Conservation (phyloP, 495 filamentous ascomycete genomes). For the Pseudomonodictys pantanalensis region DNA sequence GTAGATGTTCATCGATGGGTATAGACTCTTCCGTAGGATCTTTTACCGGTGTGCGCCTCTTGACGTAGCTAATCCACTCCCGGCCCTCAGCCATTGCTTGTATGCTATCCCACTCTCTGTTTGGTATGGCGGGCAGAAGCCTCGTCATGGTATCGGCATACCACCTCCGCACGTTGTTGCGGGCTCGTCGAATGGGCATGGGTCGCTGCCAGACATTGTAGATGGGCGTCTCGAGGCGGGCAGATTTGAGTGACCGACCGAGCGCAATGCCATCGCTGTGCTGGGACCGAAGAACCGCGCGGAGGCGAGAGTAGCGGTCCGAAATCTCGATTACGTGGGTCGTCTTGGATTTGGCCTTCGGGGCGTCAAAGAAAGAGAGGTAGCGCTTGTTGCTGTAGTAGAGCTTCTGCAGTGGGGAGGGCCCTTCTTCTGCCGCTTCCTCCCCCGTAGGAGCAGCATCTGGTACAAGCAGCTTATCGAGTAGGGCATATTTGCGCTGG, state of each 20-base stretch:
- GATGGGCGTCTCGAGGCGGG: constrained; percentile 55
- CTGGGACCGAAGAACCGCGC: constrained; percentile 30
- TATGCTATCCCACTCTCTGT: constrained; percentile 62
- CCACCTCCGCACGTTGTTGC: constrained; percentile 59
- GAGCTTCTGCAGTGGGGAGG: constrained; percentile 23
- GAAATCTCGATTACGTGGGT: constrained; percentile 24
- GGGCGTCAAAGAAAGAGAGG: constrained; percentile 26
- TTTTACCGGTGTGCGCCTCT: constrained; percentile 2
- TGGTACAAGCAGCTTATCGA: constrained; percentile 48
- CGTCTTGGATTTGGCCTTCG: constrained; percentile 39
- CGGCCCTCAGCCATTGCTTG: constrained; percentile 55
- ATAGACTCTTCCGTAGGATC: background rate
- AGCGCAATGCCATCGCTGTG: background rate
- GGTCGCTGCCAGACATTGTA: constrained; percentile 63
- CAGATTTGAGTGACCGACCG: constrained; percentile 38
- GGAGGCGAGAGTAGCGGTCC: constrained; percentile 23
- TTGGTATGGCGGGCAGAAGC: constrained; percentile 70
- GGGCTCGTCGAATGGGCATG: constrained; percentile 50
- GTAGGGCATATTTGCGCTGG: constrained; percentile 60
- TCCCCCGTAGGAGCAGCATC: constrained; percentile 26
- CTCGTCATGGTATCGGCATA: constrained; percentile 55
- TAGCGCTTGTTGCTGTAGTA: constrained; percentile 27
- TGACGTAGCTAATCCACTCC: constrained; percentile 45
- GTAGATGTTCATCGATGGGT: background rate
- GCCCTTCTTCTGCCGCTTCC: background rate